phyloP scores from a whole-genome alignment of 2,329 filamentous ascomycete species.

The Cercospora citrullina region DNA sequence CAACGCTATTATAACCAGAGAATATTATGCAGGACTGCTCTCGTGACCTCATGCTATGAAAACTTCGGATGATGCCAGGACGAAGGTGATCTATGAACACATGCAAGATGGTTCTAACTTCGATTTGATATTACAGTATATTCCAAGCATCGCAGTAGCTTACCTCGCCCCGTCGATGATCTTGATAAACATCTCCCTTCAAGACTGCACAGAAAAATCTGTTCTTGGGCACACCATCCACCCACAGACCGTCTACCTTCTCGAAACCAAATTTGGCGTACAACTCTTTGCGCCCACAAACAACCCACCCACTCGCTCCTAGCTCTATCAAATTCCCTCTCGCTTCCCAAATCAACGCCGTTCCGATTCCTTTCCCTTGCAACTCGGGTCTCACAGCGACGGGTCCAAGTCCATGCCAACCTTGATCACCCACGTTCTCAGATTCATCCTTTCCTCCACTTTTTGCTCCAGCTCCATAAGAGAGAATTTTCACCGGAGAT shows the following conservation, averaged over 20 bases:
- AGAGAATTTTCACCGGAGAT: background rate
- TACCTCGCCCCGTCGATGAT: background rate
- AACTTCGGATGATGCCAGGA: background rate
- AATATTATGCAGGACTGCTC: background rate
- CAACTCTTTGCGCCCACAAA: background rate
- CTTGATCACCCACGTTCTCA: background rate
- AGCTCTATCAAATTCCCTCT: background rate
- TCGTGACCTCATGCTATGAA: background rate
- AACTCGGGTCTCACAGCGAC: conserved; percentile 1
- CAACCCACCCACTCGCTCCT: background rate
- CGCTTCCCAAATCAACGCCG: background rate
- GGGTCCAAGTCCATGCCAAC: conserved; percentile 5
- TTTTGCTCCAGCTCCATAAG: background rate
- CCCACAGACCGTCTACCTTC: background rate
- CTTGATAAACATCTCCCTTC: background rate
- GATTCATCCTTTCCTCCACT: too few species aligned
- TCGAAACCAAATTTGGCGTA: conserved; percentile 3
- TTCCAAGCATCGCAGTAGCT: conserved; percentile 4
- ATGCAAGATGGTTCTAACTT: background rate
- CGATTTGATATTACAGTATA: background rate
- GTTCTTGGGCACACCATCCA: background rate
- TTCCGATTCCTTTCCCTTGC: background rate
- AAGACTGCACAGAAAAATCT: background rate
- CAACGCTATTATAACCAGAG: background rate
- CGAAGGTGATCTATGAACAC: background rate